These are phyloP conservation scores for Mortierella claussenii DNA, from an alignment of 192 early-diverging fungal genomes.

Conservation along the genomic window DNA sequence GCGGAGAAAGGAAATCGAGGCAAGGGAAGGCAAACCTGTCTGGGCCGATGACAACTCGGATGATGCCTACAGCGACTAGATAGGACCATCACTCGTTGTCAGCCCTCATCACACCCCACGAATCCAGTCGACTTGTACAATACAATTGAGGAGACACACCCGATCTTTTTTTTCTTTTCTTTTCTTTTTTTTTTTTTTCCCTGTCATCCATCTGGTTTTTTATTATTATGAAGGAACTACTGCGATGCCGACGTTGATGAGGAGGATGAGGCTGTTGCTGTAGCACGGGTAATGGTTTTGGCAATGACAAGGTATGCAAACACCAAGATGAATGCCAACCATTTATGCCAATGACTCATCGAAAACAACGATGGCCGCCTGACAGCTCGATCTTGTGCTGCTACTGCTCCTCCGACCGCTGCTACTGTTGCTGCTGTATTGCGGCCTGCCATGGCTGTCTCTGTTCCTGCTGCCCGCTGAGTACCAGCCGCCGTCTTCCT, in stretches of 20 bases:
- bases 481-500: background rate
- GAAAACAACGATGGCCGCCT: conserved; percentile 39
- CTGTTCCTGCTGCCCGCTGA: background rate
- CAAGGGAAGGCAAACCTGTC: conserved; percentile 46
- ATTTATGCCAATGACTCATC: conserved; percentile 64
- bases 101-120: too few species aligned
- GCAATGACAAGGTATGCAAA: conserved; percentile 67
- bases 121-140: too few species aligned
- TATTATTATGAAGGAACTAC: too few species aligned
- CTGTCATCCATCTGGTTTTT: too few species aligned
- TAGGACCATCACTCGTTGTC: too few species aligned
- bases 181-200: too few species aligned
- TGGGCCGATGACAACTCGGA: conserved; percentile 43
- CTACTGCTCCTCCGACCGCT: conserved; percentile 20
- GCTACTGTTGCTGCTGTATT: conserved; percentile 9
- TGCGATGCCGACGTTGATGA: too few species aligned
- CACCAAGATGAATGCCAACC: conserved; percentile 65
- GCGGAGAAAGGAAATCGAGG: conserved; percentile 41
- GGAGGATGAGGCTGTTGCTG: conserved; percentile 15
- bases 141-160: too few species aligned
- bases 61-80: conserved; percentile 31
- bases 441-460: conserved; percentile 9
- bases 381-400: conserved; percentile 34
- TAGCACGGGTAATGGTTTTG: conserved; percentile 56
- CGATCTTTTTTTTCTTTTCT: too few species aligned